Percentiles rank a stretch among this genome's conserved stretches.
phyloP scores from a whole-genome alignment of 202 grass and related monocot genomes.

The Schoenoplectus tabernaemontani region DNA sequence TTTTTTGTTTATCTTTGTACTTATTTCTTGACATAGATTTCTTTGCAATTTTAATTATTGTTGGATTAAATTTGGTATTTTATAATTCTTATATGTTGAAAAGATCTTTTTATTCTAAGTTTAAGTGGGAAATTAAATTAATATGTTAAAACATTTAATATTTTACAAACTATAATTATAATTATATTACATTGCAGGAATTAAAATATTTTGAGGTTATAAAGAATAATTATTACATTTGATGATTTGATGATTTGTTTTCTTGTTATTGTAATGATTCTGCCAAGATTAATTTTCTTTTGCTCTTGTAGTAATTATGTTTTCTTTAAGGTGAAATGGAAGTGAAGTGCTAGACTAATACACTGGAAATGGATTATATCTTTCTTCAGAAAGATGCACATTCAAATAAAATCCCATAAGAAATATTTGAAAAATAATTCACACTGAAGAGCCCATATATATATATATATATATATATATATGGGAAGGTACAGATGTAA shows the following conservation, averaged over 20 bases:
- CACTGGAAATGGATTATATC: no score
- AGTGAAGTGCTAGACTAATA: no score
- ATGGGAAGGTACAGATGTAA: no score
- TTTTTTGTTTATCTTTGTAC: background rate
- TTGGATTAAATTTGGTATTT: background rate
- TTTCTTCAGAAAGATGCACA: no score
- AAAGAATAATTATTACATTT: background rate
- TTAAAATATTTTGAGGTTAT: background rate
- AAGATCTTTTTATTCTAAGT: no score
- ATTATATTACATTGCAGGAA: background rate
- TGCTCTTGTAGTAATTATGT: background rate
- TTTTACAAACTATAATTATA: background rate
- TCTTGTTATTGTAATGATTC: no score
- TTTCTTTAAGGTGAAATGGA: background rate
- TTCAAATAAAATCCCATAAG: no score
- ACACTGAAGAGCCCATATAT: no score
- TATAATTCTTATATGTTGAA: background rate
- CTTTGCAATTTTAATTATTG: background rate
- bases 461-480: no score
- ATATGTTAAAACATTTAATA: background rate
- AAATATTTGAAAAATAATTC: no score
- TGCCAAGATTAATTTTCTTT: background rate
- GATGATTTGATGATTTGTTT: background rate
- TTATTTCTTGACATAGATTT: background rate
- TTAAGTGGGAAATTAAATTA: background rate